Conservation (phyloP, 768 basidiomycete species). For the Tulasnella sp. region DNA sequence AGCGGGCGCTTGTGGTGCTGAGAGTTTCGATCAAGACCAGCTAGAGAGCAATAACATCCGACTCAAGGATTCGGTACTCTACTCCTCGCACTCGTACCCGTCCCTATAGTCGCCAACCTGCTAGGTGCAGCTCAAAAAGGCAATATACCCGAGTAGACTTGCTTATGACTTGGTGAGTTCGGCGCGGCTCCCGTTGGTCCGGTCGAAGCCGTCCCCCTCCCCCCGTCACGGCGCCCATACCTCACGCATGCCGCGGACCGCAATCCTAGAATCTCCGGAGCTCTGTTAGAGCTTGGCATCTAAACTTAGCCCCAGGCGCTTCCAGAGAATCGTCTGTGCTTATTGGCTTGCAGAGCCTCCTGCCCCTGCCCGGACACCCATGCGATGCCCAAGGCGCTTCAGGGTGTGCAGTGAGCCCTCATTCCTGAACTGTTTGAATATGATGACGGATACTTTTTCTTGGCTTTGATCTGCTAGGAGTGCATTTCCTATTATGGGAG, state of each 20-base stretch:
- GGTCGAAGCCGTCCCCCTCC: conserved; percentile 92
- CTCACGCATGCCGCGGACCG: too few species aligned
- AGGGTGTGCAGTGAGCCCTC: background rate
- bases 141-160: conserved; percentile 35
- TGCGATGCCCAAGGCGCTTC: background rate
- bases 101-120: conserved; percentile 85
- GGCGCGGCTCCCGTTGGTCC: conserved; percentile 62
- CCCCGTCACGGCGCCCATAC: conserved; percentile 41
- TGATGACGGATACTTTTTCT: background rate
- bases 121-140: conserved; percentile 77
- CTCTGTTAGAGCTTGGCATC: too few species aligned
- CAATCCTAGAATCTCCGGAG: too few species aligned
- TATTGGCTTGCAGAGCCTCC: background rate
- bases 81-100: conserved; percentile 44
- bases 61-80: background rate
- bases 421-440: background rate
- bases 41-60: background rate
- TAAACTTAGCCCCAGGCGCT: too few species aligned
- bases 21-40: background rate
- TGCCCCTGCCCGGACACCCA: background rate
- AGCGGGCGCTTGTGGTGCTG: background rate
- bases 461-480: background rate
- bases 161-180: conserved; percentile 14
- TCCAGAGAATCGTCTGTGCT: too few species aligned
- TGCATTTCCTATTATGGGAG: background rate